Percentiles rank a stretch among this genome's conserved stretches.
These are phyloP conservation scores for Metschnikowia hibisci DNA, from an alignment of 805 yeast species.

Conservation along the genomic window DNA sequence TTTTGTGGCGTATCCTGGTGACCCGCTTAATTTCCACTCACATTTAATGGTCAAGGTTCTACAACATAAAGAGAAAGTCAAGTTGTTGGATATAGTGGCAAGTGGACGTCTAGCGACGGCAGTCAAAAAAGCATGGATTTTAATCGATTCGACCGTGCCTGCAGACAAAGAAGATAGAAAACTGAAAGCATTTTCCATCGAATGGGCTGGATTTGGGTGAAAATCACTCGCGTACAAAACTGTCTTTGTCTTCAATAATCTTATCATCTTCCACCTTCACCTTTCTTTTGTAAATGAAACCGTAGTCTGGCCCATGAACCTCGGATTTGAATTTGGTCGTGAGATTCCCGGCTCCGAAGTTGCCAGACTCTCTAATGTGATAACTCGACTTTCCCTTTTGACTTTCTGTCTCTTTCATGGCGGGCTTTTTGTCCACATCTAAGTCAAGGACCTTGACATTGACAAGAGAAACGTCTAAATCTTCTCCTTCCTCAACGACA, in stretches of 20 bases:
- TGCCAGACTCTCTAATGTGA: constrained; percentile 42
- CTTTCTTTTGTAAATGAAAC: constrained; percentile 24
- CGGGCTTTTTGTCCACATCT: constrained; percentile 18
- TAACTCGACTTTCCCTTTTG: constrained; percentile 47
- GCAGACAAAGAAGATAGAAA: constrained; percentile 12
- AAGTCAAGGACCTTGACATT: constrained; percentile 16
- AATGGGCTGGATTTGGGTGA: constrained; percentile 96
- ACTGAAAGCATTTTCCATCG: constrained; percentile 61
- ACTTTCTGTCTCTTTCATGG: constrained; percentile 22
- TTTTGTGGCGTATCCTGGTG: constrained; percentile 91
- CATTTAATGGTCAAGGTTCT: constrained; percentile 61
- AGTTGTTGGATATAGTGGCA: constrained; percentile 57
- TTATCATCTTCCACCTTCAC: constrained; percentile 35
- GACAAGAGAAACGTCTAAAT: constrained; percentile 26
- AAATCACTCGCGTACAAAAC: constrained; percentile 1
- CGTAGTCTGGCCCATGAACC: constrained; percentile 17
- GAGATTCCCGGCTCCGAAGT: constrained; percentile 42
- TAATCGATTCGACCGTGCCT: constrained; percentile 34
- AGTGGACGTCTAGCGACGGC: constrained; percentile 93
- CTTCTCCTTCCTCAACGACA: constrained; percentile 19
- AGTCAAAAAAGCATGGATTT: constrained; percentile 80
- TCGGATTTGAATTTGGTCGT: constrained; percentile 27
- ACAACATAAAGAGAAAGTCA: constrained; percentile 40
- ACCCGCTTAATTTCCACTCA: constrained; percentile 85
- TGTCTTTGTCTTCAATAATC: constrained; percentile 15